phyloP scores from a whole-genome alignment of 495 filamentous ascomycete species.

The Penicillium manginii region DNA sequence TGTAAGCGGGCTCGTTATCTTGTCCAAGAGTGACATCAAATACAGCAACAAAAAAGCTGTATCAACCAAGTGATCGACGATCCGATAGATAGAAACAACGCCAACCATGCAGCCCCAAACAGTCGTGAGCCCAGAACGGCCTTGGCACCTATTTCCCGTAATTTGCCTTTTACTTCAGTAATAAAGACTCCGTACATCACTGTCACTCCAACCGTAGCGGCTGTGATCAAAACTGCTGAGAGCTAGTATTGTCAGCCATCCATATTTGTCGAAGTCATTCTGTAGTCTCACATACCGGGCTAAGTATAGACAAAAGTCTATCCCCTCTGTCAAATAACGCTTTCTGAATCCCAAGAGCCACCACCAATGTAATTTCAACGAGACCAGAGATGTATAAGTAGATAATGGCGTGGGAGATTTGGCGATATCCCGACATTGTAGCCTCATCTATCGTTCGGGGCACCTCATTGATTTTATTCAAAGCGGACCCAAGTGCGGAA shows the following conservation, averaged over 20 bases:
- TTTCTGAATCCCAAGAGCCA: background rate
- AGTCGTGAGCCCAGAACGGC: slow-evolving; percentile 1
- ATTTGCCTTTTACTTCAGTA: background rate
- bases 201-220: slow-evolving; percentile 1
- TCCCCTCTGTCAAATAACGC: background rate
- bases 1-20: too few species aligned
- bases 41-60: slow-evolving; percentile 6
- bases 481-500: background rate
- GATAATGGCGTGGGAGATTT: background rate
- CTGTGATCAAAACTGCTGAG: background rate
- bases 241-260: slow-evolving; percentile 1
- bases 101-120: slow-evolving; percentile 4
- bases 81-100: slow-evolving; percentile 4
- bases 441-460: background rate
- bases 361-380: slow-evolving; percentile 3
- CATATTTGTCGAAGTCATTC: background rate
- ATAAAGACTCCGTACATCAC: slow-evolving; percentile 5
- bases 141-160: background rate
- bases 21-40: background rate
- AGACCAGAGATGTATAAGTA: background rate
- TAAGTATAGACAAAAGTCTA: too few species aligned
- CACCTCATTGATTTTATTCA: background rate
- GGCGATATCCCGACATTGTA: background rate
- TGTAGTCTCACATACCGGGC: background rate
- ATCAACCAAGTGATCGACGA: slow-evolving; percentile 5